Conservation (phyloP, 106 monocot species). For the Apostasia shenzhenica region DNA sequence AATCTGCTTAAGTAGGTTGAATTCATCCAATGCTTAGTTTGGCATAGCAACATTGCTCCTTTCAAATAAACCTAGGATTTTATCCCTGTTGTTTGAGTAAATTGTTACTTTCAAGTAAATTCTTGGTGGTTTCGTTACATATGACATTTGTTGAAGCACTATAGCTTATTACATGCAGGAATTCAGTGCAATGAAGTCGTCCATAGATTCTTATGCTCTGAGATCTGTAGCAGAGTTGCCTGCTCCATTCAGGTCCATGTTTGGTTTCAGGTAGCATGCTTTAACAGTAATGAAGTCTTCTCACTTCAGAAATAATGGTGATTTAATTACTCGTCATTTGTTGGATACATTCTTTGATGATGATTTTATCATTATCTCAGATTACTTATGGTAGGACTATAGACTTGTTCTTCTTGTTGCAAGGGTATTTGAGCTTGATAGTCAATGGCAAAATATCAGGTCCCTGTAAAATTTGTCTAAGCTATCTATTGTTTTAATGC, state of each 20-base stretch:
- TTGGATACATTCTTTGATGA: not conserved
- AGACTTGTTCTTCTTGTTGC: not conserved
- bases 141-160: not conserved
- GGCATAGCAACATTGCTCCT: too few relatives aligned
- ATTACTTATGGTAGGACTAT: not conserved
- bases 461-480: too few relatives aligned
- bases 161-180: not conserved
- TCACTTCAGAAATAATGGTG: not conserved
- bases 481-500: too few relatives aligned
- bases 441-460: too few relatives aligned
- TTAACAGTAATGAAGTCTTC: not conserved
- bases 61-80: too few relatives aligned
- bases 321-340: not conserved
- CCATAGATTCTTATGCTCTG: constrained; percentile 42
- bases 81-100: too few relatives aligned
- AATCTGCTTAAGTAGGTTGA: too few relatives aligned
- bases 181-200: constrained; percentile 17
- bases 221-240: constrained; percentile 53
- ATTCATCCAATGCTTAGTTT: too few relatives aligned
- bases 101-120: too few relatives aligned
- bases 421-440: too few relatives aligned
- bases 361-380: not conserved
- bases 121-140: too few relatives aligned
- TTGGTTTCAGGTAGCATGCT: constrained; percentile 50
- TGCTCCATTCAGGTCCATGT: constrained; percentile 37